Percentiles rank a stretch among this genome's conserved stretches.
phyloP scores from a whole-genome alignment of 1,284 basidiomycete species.

The Pisolithus thermaeus region DNA sequence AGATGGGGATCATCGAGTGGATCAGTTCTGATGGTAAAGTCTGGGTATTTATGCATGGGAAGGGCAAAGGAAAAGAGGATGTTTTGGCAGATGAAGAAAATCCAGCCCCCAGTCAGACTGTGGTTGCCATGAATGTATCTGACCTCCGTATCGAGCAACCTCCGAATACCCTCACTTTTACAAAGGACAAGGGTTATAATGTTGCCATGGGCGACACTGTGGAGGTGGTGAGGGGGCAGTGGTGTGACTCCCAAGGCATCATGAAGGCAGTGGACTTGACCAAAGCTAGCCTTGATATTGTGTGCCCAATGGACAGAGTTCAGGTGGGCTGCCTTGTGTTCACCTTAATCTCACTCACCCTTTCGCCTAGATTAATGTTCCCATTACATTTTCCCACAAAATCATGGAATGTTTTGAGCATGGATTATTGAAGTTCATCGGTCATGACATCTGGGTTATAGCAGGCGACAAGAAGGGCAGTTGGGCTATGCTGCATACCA shows the following conservation, averaged over 20 bases:
- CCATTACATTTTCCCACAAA: neutral
- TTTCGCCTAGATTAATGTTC: neutral
- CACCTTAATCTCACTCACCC: neutral
- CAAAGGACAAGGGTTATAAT: too few relatives aligned
- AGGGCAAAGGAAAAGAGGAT: too few relatives aligned
- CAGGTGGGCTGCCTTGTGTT: neutral
- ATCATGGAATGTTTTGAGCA: neutral
- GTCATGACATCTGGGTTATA: slow-evolving; percentile 2
- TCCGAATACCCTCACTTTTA: neutral
- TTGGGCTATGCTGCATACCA: neutral
- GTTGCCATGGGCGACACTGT: too few relatives aligned
- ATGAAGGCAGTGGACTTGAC: too few relatives aligned
- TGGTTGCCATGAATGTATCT: neutral
- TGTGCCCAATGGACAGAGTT: neutral
- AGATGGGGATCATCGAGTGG: neutral
- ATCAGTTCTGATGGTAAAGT: neutral
- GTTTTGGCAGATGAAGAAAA: too few relatives aligned
- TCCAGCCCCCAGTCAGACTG: neutral
- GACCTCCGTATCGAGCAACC: neutral
- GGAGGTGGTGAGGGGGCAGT: too few relatives aligned
- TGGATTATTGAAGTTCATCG: neutral
- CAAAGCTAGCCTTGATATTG: too few relatives aligned
- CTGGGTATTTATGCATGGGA: neutral
- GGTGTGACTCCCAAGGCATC: too few relatives aligned
- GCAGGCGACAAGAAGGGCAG: slow-evolving; percentile 2